Percentiles rank a stretch among this genome's conserved stretches.
Evolutionary conservation across 208 protist species (phyloP).

Genomic region (Sergeia podlipaevii): DNA sequence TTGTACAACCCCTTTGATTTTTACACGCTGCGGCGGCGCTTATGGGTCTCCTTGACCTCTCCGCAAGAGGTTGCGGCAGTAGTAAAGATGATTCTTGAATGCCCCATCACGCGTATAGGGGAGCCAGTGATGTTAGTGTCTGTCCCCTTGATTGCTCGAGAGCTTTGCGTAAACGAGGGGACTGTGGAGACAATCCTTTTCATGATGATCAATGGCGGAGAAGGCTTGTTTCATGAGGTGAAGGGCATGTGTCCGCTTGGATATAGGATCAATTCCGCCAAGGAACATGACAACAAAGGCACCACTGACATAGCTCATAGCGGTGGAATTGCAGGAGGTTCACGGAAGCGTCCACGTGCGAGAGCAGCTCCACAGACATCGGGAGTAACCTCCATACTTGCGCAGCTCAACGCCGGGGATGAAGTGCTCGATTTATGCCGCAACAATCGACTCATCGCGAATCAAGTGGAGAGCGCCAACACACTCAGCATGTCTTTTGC

Average conservation of each 20-base stretch:
- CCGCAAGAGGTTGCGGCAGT: conserved; percentile 51
- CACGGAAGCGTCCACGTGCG: conserved; percentile 16
- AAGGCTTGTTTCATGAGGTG: conserved; percentile 30
- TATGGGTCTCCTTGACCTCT: conserved; percentile 52
- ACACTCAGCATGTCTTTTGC: conserved; percentile 32
- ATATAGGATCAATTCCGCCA: conserved; percentile 26
- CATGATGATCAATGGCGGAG: conserved; percentile 34
- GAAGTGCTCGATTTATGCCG: conserved; percentile 56
- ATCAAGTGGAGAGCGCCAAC: conserved; percentile 59
- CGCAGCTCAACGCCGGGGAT: conserved; percentile 59
- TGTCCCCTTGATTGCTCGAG: conserved; percentile 37
- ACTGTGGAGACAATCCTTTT: conserved; percentile 82
- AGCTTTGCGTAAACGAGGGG: conserved; percentile 62
- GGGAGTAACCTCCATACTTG: conserved; percentile 44
- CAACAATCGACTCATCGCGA: conserved; percentile 26
- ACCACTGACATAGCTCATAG: not conserved
- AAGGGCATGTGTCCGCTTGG: conserved; percentile 38
- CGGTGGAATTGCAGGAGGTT: not conserved
- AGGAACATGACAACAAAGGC: conserved; percentile 2
- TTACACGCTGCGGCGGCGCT: conserved; percentile 88
- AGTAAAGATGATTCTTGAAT: conserved; percentile 37
- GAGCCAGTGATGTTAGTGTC: conserved; percentile 59
- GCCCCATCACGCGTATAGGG: conserved; percentile 37
- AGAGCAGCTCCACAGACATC: not conserved
- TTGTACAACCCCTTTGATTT: conserved; percentile 93